These are phyloP conservation scores for Nakazawaea wickerhamii DNA, from an alignment of 805 yeast genomes.

Conservation along the genomic window DNA sequence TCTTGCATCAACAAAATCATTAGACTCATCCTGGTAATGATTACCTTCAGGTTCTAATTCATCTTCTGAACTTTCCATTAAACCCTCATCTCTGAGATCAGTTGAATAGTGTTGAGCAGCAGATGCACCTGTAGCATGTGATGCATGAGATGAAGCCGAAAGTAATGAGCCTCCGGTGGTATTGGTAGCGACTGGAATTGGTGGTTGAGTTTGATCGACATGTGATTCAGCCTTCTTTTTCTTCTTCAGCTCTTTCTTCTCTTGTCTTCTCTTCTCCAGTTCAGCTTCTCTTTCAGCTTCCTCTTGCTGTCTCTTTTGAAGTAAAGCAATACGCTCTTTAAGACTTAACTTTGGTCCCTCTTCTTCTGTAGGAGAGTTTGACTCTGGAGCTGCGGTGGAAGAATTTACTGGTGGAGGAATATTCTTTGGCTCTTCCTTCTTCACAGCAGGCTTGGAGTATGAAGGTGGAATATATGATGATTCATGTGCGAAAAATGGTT, in stretches of 20 bases:
- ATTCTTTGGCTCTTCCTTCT: constrained; percentile 14
- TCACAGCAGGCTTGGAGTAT: constrained; percentile 16
- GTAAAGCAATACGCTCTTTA: constrained; percentile 78
- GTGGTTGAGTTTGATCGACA: not conserved
- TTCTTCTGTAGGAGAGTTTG: constrained; percentile 32
- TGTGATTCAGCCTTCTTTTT: constrained; percentile 15
- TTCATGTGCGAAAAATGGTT: constrained; percentile 49
- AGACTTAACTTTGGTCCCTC: constrained; percentile 74
- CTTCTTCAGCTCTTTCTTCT: constrained; percentile 39
- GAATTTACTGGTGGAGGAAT: constrained; percentile 22
- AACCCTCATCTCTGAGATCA: not conserved
- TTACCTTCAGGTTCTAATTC: not conserved
- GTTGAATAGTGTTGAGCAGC: not conserved
- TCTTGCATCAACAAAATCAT: constrained; percentile 5
- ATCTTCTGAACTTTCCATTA: not conserved
- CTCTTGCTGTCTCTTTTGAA: constrained; percentile 76
- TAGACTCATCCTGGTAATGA: constrained; percentile 3
- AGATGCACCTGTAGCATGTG: not conserved
- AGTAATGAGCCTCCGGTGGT: constrained; percentile 5
- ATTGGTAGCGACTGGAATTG: constrained; percentile 1
- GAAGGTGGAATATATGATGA: constrained; percentile 54
- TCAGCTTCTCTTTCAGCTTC: constrained; percentile 72
- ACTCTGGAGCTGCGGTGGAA: constrained; percentile 23
- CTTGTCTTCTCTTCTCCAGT: constrained; percentile 39
- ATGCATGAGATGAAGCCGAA: constrained; percentile 1